phyloP scores from a whole-genome alignment of 2,329 filamentous ascomycete genomes.

The Sphaerulina vaccinii region DNA sequence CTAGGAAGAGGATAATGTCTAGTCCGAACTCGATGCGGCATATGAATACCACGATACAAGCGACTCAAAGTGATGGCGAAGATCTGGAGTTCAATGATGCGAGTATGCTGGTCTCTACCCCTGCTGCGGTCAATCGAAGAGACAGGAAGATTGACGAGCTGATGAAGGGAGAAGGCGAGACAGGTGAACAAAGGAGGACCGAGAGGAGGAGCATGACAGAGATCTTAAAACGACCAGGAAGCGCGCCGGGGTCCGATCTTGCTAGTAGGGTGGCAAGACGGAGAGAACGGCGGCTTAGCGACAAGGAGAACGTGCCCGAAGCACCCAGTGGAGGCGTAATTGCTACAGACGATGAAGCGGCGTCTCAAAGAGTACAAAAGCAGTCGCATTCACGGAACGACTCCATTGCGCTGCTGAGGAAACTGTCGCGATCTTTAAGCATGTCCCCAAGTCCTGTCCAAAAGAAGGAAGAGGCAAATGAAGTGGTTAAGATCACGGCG shows the following conservation, averaged over 20 bases:
- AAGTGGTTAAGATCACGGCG: background rate
- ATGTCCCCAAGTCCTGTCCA: constrained; percentile 46
- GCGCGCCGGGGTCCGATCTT: constrained; percentile 14
- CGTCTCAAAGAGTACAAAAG: background rate
- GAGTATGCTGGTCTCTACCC: constrained; percentile 50
- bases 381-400: constrained; percentile 40
- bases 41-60: constrained; percentile 30
- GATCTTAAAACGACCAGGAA: constrained; percentile 10
- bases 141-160: constrained; percentile 44
- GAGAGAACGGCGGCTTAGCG: constrained; percentile 15
- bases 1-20: constrained; percentile 18
- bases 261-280: constrained; percentile 8
- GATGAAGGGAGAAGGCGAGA: constrained; percentile 44
- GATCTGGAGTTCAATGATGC: constrained; percentile 47
- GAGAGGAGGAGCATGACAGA: constrained; percentile 18
- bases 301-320: constrained; percentile 15
- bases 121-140: constrained; percentile 37
- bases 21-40: constrained; percentile 29
- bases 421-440: constrained; percentile 47
- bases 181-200: constrained; percentile 33
- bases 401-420: constrained; percentile 47
- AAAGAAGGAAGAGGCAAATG: constrained; percentile 10
- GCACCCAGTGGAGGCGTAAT: background rate
- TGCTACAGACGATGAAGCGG: background rate
- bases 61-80: constrained; percentile 31